Conservation (phyloP, 257 asterid genomes). For the Solanum megistacrolobum region DNA sequence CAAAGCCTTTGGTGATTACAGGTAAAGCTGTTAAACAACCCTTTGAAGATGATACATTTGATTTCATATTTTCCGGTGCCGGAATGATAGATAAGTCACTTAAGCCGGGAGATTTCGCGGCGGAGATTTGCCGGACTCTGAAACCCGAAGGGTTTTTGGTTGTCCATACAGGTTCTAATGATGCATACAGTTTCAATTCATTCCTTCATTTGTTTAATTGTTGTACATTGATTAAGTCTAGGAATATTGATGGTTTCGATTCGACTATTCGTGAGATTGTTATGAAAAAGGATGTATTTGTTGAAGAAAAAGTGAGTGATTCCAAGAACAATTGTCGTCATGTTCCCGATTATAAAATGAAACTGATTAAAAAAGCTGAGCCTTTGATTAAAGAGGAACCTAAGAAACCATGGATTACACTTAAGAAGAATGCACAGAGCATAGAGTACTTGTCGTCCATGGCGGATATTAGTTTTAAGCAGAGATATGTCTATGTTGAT, state of each 20-base stretch:
- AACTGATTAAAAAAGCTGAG: slow-evolving; percentile 57
- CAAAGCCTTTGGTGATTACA: slow-evolving; percentile 59
- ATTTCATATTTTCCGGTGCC: slow-evolving; percentile 32
- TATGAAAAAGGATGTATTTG: slow-evolving; percentile 31
- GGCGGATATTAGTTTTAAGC: slow-evolving; percentile 84
- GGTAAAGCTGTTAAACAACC: slow-evolving; percentile 26
- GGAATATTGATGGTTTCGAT: slow-evolving; percentile 26
- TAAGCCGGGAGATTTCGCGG: slow-evolving; percentile 18
- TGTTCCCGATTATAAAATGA: slow-evolving; percentile 56
- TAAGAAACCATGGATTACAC: slow-evolving; percentile 82
- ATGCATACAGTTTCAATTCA: slow-evolving; percentile 32
- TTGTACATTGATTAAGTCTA: slow-evolving; percentile 31
- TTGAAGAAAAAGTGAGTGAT: slow-evolving; percentile 12
- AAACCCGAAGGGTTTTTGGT: slow-evolving; percentile 46
- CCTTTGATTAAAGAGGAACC: slow-evolving; percentile 80
- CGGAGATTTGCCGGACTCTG: slow-evolving; percentile 29
- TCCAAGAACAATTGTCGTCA: slow-evolving; percentile 39
- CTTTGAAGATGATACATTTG: slow-evolving; percentile 16
- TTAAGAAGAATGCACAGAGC: slow-evolving; percentile 66
- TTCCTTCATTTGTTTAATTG: slow-evolving; percentile 41
- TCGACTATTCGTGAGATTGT: slow-evolving; percentile 30
- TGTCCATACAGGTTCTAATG: slow-evolving; percentile 30
- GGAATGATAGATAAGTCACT: slow-evolving; percentile 31
- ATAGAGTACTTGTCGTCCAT: slow-evolving; percentile 67
- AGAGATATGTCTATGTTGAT: slow-evolving; percentile 66